Percentiles rank a stretch among this genome's conserved stretches.
Conservation (phyloP, 441 rosid genomes). For the Metrosideros polymorpha region DNA sequence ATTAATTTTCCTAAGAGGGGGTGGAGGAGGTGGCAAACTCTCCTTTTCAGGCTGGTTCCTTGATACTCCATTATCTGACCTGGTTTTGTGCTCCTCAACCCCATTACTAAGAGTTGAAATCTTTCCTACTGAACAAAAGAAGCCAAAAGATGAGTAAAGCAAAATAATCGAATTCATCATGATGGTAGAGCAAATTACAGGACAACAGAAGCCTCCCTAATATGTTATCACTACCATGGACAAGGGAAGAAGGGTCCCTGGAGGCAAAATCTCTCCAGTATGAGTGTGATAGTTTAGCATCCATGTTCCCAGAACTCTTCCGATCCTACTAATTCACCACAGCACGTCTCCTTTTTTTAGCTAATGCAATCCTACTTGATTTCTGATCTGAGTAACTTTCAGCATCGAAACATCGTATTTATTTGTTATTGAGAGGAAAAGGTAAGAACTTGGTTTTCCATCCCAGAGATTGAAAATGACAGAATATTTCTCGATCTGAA, state of each 20-base stretch:
- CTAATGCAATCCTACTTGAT: neutral
- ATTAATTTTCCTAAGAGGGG: slow-evolving; percentile 40
- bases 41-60: slow-evolving; percentile 36
- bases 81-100: slow-evolving; percentile 46
- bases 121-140: slow-evolving; percentile 32
- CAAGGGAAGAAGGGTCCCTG: neutral
- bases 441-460: neutral
- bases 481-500: neutral
- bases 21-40: slow-evolving; percentile 65
- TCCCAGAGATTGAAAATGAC: neutral
- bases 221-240: neutral
- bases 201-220: neutral
- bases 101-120: slow-evolving; percentile 33
- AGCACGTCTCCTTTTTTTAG: neutral
- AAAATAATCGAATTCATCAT: neutral
- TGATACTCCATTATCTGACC: slow-evolving; percentile 27
- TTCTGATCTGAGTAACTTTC: neutral
- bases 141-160: neutral
- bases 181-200: neutral
- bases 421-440: neutral
- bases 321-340: neutral
- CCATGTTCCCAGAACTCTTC: neutral
- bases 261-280: neutral
- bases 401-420: neutral
- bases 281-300: neutral